These are phyloP conservation scores for Leccinum olivaceopallidum DNA, from an alignment of 768 basidiomycete genomes.

Conservation along the genomic window DNA sequence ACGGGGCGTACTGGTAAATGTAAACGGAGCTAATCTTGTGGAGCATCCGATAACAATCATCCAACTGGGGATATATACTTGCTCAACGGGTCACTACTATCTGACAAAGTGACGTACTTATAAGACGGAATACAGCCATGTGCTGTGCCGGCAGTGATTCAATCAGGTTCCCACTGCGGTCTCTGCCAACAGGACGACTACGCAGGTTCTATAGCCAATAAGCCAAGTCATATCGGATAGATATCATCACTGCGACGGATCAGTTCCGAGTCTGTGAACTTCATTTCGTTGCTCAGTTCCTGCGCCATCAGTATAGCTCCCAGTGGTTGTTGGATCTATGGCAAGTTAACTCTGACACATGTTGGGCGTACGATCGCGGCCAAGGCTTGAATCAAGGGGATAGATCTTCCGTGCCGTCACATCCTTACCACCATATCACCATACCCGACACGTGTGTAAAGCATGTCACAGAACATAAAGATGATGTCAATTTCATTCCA, in stretches of 20 bases:
- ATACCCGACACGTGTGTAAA: slow-evolving; percentile 10
- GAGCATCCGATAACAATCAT: slow-evolving; percentile 2
- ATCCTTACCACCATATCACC: neutral
- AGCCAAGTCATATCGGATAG: too few species aligned
- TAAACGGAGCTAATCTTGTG: neutral
- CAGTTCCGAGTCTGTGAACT: neutral
- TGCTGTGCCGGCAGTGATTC: neutral
- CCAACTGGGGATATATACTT: neutral
- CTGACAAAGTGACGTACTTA: neutral
- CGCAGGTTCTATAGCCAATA: neutral
- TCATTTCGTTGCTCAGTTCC: neutral
- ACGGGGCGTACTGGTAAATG: neutral
- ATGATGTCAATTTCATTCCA: slow-evolving; percentile 4
- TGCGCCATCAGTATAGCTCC: neutral
- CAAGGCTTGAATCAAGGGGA: neutral
- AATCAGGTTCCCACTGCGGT: neutral
- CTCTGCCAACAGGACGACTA: neutral
- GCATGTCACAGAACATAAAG: slow-evolving; percentile 9
- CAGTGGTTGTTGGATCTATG: neutral
- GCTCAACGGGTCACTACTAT: neutral
- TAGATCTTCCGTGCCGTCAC: neutral
- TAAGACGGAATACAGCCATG: neutral
- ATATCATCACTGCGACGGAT: neutral
- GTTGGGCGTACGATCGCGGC: neutral
- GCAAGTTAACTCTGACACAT: neutral